Base-by-base conservation (phyloP, 345 rosid species). In the Combretum micranthum region DNA sequence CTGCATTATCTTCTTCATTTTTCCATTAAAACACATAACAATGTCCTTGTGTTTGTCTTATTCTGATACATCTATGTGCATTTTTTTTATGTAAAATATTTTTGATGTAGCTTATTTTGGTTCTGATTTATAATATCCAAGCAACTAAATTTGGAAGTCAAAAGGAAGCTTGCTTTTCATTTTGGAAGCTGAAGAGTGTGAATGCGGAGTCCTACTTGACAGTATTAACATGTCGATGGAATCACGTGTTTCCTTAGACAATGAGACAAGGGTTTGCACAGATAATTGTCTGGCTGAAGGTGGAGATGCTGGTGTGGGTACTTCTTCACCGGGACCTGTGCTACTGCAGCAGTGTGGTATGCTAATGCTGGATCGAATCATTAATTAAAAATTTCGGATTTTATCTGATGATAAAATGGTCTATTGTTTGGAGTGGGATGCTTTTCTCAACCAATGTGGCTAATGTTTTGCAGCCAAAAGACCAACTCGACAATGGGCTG, bases 401-500 rank as follows among this genome's bases (percentile, higher is more conserved):
- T 32, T 11, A 32, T 32, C 6, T 32, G 39, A 5, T 32, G 39
- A 32, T 32, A 7, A 11, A 32, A 32, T 32, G 39, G 9, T 32
- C 9, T 32, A 32, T 32, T 11, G 9, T 32, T 32, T 32, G 39
- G 39, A 32, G 39, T 7, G 39, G 39, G 39, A 32, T 32, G 39
- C 39, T 32, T 32, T 32, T 32, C 39, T 32, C 39, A 50, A 20
- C 32, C 21, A 13, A 15, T 59, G 48, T 66, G 17, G 42, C 37
- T 11, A 47, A 25, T 15, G 16, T 42, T 48, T 54, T 69, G 75
- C 77, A 87, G 99, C 66, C 23, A 94, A 87, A 76, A 90, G 72
- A 69, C 84, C 94, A 20, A 93, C 97, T 22, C 69, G 97, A 57
- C 96, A 94, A 61, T 94, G 99, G 99, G 97, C 97, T 75, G 97